These are phyloP conservation scores for Curvularia spicifera DNA, from an alignment of 2,329 filamentous ascomycete species.

Conservation along the genomic window DNA sequence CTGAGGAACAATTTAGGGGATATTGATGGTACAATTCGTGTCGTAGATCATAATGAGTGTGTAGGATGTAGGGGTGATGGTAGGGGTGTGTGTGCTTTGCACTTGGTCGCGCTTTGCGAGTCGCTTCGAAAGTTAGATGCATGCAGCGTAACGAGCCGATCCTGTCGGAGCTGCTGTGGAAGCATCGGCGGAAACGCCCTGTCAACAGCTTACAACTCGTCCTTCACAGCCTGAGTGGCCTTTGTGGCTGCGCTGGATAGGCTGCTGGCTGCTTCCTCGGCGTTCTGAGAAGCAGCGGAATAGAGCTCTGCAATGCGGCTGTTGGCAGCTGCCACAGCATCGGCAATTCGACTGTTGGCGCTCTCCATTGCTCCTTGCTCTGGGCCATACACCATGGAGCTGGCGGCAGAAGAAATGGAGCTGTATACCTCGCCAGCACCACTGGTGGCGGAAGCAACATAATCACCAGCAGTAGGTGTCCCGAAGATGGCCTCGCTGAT, in stretches of 20 bases:
- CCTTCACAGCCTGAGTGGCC: slow-evolving; percentile 56
- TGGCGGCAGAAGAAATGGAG: slow-evolving; percentile 43
- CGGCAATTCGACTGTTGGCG: slow-evolving; percentile 51
- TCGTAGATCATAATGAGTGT: slow-evolving; percentile 13
- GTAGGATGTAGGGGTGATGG: neutral
- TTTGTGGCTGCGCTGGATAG: slow-evolving; percentile 46
- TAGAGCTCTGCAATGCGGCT: slow-evolving; percentile 52
- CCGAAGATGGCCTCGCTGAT: slow-evolving; percentile 66
- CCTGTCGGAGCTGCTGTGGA: neutral
- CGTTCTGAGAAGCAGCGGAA: slow-evolving; percentile 45
- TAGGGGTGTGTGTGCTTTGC: neutral
- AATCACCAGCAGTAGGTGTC: slow-evolving; percentile 55
- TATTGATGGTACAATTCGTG: slow-evolving; percentile 8
- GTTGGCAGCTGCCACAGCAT: slow-evolving; percentile 54
- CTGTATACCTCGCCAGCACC: slow-evolving; percentile 48
- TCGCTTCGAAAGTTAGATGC: neutral
- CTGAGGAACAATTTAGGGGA: neutral
- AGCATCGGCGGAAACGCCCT: neutral
- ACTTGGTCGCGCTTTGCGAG: neutral
- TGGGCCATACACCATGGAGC: slow-evolving; percentile 57
- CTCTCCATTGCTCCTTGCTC: slow-evolving; percentile 55
- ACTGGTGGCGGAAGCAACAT: slow-evolving; percentile 53
- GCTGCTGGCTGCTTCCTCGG: slow-evolving; percentile 56
- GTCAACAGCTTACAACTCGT: slow-evolving; percentile 55
- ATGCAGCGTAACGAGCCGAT: neutral